These are phyloP conservation scores for Magnaporthales sp. DNA, from an alignment of 2,329 filamentous ascomycete species.

Conservation along the genomic window DNA sequence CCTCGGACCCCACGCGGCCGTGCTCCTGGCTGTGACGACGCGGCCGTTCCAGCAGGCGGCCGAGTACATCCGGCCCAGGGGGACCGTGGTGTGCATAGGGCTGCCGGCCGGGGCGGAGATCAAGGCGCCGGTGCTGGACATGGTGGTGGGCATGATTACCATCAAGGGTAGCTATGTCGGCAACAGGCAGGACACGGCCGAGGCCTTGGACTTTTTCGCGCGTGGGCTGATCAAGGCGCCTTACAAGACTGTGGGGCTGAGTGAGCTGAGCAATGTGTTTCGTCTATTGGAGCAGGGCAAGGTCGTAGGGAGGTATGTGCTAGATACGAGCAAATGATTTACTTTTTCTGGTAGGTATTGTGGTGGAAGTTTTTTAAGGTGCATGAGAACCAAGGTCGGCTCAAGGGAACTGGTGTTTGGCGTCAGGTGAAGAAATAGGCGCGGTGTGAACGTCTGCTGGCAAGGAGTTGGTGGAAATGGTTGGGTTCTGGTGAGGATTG, in stretches of 20 bases:
- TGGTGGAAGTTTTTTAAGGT: background rate
- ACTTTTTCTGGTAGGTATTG: background rate
- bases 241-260: constrained; percentile 76
- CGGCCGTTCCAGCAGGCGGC: constrained; percentile 94
- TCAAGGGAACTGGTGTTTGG: background rate
- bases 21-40: constrained; percentile 80
- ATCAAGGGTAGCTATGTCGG: constrained; percentile 94
- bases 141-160: constrained; percentile 79
- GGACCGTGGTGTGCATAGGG: constrained; percentile 81
- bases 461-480: background rate
- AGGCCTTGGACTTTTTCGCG: constrained; percentile 85
- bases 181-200: constrained; percentile 77
- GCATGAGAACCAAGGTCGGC: background rate
- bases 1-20: constrained; percentile 76
- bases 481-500: background rate
- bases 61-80: constrained; percentile 75
- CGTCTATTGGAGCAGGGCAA: constrained; percentile 62
- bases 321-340: constrained; percentile 59
- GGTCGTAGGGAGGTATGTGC: constrained; percentile 71
- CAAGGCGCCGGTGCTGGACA: constrained; percentile 79
- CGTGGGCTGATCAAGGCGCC: constrained; percentile 79
- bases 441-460: background rate
- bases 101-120: constrained; percentile 74
- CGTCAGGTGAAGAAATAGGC: background rate
- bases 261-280: constrained; percentile 73